Evolutionary conservation across 768 basidiomycete genomes (phyloP).

Genomic region (Gyrodon lividus): DNA sequence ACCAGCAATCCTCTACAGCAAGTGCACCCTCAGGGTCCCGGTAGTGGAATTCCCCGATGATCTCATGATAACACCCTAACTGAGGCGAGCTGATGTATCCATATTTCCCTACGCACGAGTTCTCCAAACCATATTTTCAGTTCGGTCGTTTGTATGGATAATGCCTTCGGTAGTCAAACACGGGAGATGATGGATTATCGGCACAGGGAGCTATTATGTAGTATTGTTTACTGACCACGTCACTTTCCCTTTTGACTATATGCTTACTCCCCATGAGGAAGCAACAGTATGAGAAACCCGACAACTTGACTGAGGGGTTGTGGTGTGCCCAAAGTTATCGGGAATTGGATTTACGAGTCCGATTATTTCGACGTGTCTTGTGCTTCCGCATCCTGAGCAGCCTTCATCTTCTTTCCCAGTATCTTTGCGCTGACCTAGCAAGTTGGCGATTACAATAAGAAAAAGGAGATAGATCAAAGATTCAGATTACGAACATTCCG

Average conservation of each 20-base stretch:
- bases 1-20: conserved; percentile 15
- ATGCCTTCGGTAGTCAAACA: conserved; percentile 19
- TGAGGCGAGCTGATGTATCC: conserved; percentile 13
- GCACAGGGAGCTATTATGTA: conserved; percentile 7
- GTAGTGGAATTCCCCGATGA: conserved; percentile 9
- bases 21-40: conserved; percentile 19
- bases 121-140: conserved; percentile 16
- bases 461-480: conserved; percentile 16
- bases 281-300: conserved; percentile 14
- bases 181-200: conserved; percentile 17
- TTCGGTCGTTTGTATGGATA: conserved; percentile 17
- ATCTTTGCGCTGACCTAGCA: conserved; percentile 79
- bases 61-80: conserved; percentile 25
- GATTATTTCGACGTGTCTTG: conserved; percentile 32
- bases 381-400: conserved; percentile 34
- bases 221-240: conserved; percentile 4
- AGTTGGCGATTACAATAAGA: conserved; percentile 14
- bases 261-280: conserved; percentile 8
- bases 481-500: conserved; percentile 59
- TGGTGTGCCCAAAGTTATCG: conserved; percentile 4
- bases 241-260: conserved; percentile 14
- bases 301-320: conserved; percentile 2
- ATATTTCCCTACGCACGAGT: conserved; percentile 19
- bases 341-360: conserved; percentile 22
- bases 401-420: conserved; percentile 59